Conservation (phyloP, 306 rosid genomes). For the Pterocarpus santalinus region DNA sequence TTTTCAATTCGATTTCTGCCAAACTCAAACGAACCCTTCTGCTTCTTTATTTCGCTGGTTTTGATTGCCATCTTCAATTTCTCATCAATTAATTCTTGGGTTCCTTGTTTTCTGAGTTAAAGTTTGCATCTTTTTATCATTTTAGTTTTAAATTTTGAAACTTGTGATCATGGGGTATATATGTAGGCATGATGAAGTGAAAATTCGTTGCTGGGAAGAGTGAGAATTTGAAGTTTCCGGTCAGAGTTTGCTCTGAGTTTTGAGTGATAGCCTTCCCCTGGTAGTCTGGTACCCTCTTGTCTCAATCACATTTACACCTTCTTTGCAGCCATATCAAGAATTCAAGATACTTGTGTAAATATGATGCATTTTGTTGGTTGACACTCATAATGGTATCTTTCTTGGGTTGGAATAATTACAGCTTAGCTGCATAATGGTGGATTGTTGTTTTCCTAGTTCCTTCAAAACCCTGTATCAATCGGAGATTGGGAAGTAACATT, state of each 20-base stretch:
- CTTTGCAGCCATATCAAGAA: constrained; percentile 10
- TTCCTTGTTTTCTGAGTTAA: constrained; percentile 10
- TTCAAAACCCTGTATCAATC: constrained; percentile 3
- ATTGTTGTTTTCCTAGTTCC: not conserved
- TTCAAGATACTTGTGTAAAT: not conserved
- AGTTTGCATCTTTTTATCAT: constrained; percentile 8
- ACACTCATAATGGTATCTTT: not conserved
- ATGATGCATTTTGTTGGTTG: constrained; percentile 36
- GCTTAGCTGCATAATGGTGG: constrained; percentile 3
- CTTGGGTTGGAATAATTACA: constrained; percentile 6
- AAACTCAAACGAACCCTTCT: not conserved
- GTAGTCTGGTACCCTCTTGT: constrained; percentile 15
- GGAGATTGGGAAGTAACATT: not conserved
- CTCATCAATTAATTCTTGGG: constrained; percentile 4
- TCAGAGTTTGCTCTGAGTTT: constrained; percentile 23
- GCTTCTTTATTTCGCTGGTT: constrained; percentile 27
- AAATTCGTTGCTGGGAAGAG: constrained; percentile 40
- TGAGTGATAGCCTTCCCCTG: constrained; percentile 34
- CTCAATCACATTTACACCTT: constrained; percentile 22
- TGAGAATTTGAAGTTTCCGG: constrained; percentile 20
- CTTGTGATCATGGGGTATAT: constrained; percentile 14
- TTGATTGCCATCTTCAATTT: not conserved
- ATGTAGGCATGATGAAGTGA: constrained; percentile 38
- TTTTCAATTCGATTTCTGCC: constrained; percentile 14
- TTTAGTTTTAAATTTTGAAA: not conserved